Evolutionary conservation across 2,329 filamentous ascomycete genomes (phyloP), one percentile per base, ranked within the genome.

Genomic region (Aspergillus phoenicis): DNA sequence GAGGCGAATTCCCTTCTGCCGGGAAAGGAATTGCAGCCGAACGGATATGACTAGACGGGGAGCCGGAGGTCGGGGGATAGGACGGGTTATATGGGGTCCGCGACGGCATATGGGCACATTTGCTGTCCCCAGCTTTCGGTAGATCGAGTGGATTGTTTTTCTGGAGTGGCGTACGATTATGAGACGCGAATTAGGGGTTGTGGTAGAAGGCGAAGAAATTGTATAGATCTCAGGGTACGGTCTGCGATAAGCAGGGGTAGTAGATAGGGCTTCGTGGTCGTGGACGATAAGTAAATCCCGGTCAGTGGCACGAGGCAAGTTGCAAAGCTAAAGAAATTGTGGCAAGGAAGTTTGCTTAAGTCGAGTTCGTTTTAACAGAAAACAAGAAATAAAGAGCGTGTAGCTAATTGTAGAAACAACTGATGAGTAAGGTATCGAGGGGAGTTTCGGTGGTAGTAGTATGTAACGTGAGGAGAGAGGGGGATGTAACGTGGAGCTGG

Each of bases 51-150:
- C 58, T 65, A 61, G 57, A 65, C 63, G 56, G 62, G 57, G 65
- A 64, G 45, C 52, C 71, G 62, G 67, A 66, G 57, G 62, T 68
- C 57, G 69, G 64, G 62, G 69, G 69, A 62, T 66, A 66, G 57
- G 70, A 71, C 56, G 66, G 67, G 55, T 74, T 70, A 67, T 70
- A 73, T 63, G 70, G 68, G 62, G 68, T 66, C 67, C 68, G 70
- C 64, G 75, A 70, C 68, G 75, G 71, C 71, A 81, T 78, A 70
- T 73, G 65, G 68, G 71, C 73, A 62, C 71, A 72, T 74, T 64
- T 58, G 65, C 26, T 51, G 47, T 28, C 28, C 8, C 30, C 20
- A 45, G 41, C 41, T 24, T 30, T 51, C 24, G 15, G 8, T 17
- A n/a, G 13, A 13, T 51, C 2, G 26, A 51, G 17, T 11, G 26